Evolutionary conservation across 805 yeast genomes (phyloP), one percentile per base, ranked within the genome.

Genomic region (Yarrowia sp.): DNA sequence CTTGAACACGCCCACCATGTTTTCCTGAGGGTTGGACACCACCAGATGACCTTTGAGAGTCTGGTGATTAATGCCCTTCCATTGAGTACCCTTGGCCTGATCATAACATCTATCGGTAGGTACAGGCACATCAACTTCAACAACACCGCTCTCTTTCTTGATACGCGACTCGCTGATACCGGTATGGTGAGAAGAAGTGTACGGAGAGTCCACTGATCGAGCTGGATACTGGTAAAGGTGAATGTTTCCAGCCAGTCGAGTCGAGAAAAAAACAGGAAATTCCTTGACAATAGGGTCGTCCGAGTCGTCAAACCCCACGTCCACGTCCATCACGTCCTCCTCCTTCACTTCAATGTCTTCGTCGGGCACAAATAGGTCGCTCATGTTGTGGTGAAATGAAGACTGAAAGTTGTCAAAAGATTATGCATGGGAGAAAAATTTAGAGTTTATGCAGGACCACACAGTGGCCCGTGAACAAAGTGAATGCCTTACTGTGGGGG

Each of bases 111-210:
- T 81, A 6, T 78, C 71, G 0, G 90, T 88, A 63, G 88, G 88
- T 60, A 90, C 76, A 13, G 97, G 96, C 7, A 89, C 78, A 67
- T 88, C 90, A 41, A 92, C 81, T 73, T 90, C 96, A 67, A 95
- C 76, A 11, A 86, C 79, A 1, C 85, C 83, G 1, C 90, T 80
- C 32, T 81, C 77, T 1, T 83, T 83, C 71, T 92, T 93, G 66
- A 88, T 74, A 45, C 87, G 75, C 0, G 86, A 78, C 15, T 76
- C 75, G 66, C 80, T 73, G 38, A 78, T 72, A 10, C 75, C 72
- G n/a, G 80, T 78, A 66, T 77, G 77, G 39, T 71, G 73, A 1
- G 71, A 71, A 3, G 73, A 75, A 1, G 73, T 70, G 43, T 80
- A 77, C 0, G 82, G 78, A 60, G 82, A 76, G 7, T 69, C 71